These are phyloP conservation scores for Sporisorium scitamineum DNA, from an alignment of 1,284 basidiomycete genomes.

Conservation along the genomic window DNA sequence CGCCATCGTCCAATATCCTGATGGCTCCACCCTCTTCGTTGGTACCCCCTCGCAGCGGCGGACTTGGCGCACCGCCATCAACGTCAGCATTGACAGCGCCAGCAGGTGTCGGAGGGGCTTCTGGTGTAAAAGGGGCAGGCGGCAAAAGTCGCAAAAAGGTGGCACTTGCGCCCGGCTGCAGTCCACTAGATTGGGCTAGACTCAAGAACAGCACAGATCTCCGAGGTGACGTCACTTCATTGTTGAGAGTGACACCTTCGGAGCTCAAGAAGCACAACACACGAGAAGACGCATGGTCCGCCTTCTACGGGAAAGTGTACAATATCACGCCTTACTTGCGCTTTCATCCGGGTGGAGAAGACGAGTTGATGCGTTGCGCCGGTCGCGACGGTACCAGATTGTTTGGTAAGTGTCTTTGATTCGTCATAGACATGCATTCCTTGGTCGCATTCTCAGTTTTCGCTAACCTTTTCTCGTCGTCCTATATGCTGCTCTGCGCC, in stretches of 20 bases:
- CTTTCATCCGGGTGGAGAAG: conserved; percentile 94
- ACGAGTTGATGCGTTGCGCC: conserved; percentile 93
- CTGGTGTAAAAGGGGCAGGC: conserved; percentile 21
- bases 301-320: conserved; percentile 93
- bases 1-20: conserved; percentile 11
- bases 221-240: conserved; percentile 54
- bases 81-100: conserved; percentile 52
- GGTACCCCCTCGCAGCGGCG: conserved; percentile 44
- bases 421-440: not conserved
- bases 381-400: conserved; percentile 93
- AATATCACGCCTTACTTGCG: conserved; percentile 92
- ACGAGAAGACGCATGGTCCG: conserved; percentile 91
- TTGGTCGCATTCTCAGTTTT: not conserved
- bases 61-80: conserved; percentile 55
- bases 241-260: conserved; percentile 81
- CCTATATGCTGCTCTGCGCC: not conserved
- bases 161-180: conserved; percentile 88
- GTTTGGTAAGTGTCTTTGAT: conserved; percentile 77
- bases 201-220: conserved; percentile 76
- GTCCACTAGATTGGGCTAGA: conserved; percentile 93
- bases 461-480: not conserved
- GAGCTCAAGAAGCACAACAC: conserved; percentile 86
- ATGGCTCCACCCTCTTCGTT: conserved; percentile 44
- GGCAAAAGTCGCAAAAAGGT: conserved; percentile 75
- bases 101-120: conserved; percentile 55